Conservation (phyloP, 1,284 basidiomycete genomes). For the Athelia psychrophila region DNA sequence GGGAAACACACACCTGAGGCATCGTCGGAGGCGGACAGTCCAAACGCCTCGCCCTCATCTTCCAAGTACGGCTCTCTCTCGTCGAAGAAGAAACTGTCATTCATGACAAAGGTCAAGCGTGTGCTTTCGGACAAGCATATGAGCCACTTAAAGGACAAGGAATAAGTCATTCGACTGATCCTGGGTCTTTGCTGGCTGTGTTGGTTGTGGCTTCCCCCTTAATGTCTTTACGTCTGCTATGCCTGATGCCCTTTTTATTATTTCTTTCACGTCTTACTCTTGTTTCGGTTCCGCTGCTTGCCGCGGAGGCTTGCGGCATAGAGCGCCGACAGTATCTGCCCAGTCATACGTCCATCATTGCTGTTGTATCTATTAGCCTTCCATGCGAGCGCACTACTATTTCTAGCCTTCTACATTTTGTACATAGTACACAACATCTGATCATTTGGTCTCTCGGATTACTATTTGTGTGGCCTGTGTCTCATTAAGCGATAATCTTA, state of each 20-base stretch:
- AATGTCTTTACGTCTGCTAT: no score
- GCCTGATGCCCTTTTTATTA: no score
- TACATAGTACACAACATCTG: constrained; percentile 1
- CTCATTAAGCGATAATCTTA: constrained; percentile 31
- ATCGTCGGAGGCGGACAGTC: no score
- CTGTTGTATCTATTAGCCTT: no score
- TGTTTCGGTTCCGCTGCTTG: no score
- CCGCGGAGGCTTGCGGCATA: no score
- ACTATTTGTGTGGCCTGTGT: neutral
- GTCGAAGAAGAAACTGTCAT: constrained; percentile 40
- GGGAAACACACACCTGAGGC: neutral
- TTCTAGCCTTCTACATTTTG: neutral
- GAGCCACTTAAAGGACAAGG: constrained; percentile 31
- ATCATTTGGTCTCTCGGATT: constrained; percentile 4
- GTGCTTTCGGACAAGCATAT: constrained; percentile 28
- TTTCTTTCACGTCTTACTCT: no score
- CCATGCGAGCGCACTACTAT: no score
- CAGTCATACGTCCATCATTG: no score
- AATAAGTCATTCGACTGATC: constrained; percentile 21
- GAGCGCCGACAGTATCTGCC: no score
- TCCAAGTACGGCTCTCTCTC: constrained; percentile 23
- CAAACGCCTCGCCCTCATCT: no score
- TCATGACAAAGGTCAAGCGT: constrained; percentile 43
- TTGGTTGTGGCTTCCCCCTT: no score
- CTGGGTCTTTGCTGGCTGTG: neutral